Evolutionary conservation across 805 yeast genomes (phyloP).

Genomic region (Schwanniomyces vanrijiae): DNA sequence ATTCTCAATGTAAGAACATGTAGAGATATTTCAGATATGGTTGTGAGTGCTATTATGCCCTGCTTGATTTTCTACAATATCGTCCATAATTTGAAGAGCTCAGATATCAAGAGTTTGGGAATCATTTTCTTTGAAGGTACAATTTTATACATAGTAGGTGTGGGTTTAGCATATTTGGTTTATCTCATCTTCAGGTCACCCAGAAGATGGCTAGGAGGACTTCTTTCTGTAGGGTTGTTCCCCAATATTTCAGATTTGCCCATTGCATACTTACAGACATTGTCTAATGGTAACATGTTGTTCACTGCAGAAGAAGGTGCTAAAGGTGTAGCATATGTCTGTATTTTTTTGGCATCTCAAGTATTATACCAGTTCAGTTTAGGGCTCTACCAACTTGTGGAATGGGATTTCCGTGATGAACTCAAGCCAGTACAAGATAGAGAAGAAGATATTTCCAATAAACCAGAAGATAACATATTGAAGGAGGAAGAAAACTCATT

Average conservation of each 20-base stretch:
- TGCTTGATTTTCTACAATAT: constrained; percentile 74
- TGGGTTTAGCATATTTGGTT: constrained; percentile 44
- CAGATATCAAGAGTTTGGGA: constrained; percentile 71
- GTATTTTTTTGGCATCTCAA: constrained; percentile 72
- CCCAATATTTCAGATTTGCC: constrained; percentile 85
- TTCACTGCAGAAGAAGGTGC: constrained; percentile 62
- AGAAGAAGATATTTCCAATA: constrained; percentile 6
- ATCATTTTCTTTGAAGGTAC: constrained; percentile 52
- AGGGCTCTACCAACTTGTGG: constrained; percentile 71
- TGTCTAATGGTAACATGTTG: constrained; percentile 57
- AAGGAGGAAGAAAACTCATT: not conserved
- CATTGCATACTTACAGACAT: constrained; percentile 75
- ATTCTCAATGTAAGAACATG: constrained; percentile 66
- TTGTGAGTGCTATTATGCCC: constrained; percentile 70
- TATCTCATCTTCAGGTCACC: constrained; percentile 59
- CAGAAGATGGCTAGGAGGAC: constrained; percentile 73
- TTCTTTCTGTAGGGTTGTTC: constrained; percentile 67
- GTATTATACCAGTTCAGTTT: constrained; percentile 68
- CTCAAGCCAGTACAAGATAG: constrained; percentile 14
- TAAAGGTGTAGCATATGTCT: constrained; percentile 80
- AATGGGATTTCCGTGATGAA: constrained; percentile 61
- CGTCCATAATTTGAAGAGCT: constrained; percentile 61
- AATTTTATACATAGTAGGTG: constrained; percentile 52
- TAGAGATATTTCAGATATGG: constrained; percentile 65
- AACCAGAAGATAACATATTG: not conserved